Base-by-base conservation (phyloP, 31 red algal species). In the Asparagopsis taxiformis region DNA sequence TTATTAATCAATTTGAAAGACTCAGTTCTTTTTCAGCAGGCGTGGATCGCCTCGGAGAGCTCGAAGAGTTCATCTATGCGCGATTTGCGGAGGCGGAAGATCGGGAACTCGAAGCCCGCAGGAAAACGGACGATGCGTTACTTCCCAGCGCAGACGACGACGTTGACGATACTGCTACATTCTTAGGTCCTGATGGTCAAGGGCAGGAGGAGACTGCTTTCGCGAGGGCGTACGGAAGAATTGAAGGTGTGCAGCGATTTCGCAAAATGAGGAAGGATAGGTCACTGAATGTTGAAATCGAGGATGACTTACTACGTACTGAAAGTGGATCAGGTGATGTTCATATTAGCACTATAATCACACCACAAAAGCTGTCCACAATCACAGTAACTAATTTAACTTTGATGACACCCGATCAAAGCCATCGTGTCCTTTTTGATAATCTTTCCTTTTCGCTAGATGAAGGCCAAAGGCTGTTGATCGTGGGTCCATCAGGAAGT, bases 21-120 rank as follows among this genome's bases (percentile, higher is more conserved):
- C 63, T 99, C 1, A 88, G 75, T 55, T 63, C 68, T n/a, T 99
- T 99, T 75, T 70, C 77, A 57, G 91, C 96, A 26, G 91, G 96
- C 53, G 70, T 99, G 13, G 87, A 93, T 43, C 79, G 96, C 29
- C 79, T 99, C 31, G 93, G 93, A 21, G 93, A 97, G 51, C 84
- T 97, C 37, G 82, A 81, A 72, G 93, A 97, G 31, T 74, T 79
- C 29, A 74, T 97, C 22, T 83, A 92, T 48, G 55, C 64, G n/a
- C 67, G 74, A 20, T 81, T 62, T 37, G 31, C 57, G 2, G 79
- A 84, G 64, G 36, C 29, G 19, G 72, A 85, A 28, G 68, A 72
- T 54, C 41, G 41, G 8, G 41, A 34, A 20, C 55, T 63, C 38
- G 56, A 22, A 5, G 59, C 46, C 20, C 35, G 20, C 54, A 13